Evolutionary conservation across 108 stramenopile genomes (phyloP).

Genomic region (Pseudonitzschia multiseries): DNA sequence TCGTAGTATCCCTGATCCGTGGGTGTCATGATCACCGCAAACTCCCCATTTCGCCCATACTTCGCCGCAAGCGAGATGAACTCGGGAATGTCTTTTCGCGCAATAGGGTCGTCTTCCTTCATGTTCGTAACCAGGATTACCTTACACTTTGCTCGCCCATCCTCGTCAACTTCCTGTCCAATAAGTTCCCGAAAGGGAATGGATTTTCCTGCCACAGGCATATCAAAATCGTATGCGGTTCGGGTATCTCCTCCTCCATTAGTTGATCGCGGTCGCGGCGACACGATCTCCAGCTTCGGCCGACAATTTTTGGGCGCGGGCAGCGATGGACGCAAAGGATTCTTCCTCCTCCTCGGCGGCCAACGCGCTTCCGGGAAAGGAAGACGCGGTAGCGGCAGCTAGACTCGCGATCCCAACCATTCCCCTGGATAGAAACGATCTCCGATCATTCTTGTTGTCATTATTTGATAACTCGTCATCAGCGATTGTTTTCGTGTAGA

Average conservation of each 20-base stretch:
- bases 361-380: not conserved
- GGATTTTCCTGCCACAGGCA: constrained; percentile 62
- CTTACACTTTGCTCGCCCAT: constrained; percentile 56
- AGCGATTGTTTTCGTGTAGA: not conserved
- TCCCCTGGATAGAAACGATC: not conserved
- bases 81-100: constrained; percentile 86
- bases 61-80: constrained; percentile 71
- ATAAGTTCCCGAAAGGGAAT: constrained; percentile 54
- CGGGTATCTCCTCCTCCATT: constrained; percentile 45
- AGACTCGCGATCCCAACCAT: not conserved
- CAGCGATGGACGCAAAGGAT: constrained; percentile 66
- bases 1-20: constrained; percentile 92
- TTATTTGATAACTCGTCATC: not conserved
- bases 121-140: constrained; percentile 86
- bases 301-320: constrained; percentile 64
- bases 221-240: constrained; percentile 80
- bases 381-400: not conserved
- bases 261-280: not conserved
- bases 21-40: constrained; percentile 79
- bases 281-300: constrained; percentile 40
- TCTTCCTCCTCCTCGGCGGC: constrained; percentile 30
- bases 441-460: not conserved
- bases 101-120: constrained; percentile 89
- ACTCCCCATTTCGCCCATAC: constrained; percentile 72
- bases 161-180: constrained; percentile 46